Base-by-base conservation (phyloP, 225 moss, liverwort and hornwort species). In the Physcomitrellopsis africana region DNA sequence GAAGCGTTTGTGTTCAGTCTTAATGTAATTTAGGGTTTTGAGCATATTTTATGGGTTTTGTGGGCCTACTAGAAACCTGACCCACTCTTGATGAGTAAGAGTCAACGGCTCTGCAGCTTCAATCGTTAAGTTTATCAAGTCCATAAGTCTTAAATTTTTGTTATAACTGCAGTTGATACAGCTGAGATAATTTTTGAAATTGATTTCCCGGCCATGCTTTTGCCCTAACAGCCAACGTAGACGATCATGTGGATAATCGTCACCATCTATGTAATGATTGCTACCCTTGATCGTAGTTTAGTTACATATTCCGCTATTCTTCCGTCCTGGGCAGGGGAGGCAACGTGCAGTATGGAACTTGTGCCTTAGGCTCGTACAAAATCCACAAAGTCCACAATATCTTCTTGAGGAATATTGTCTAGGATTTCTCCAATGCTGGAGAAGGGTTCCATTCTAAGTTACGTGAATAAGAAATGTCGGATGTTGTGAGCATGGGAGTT, bases 1-100 rank as follows among this genome's bases (percentile, higher is more conserved):
- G 26, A 8, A 27, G 11, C 18, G 0, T 45, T 22, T n/a, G 58
- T 7, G 24, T 60, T 29, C 19, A 51, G 51, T 37, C 13, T 23
- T 4, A 42, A 14, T 49, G 68, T 11, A 60, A 68, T 60, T 51
- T 68, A 56, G 76, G 76, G 60, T 68, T 51, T 76, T 59, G 17
- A 42, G 60, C n/a, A 10, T 73, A 10, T 46, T 59, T 13, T 0
- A 19, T 49, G 41, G 19, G 37, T 49, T 57, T 11, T 20, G 17
- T 71, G 46, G 44, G 18, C 8, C 14, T 22, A 17, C 23, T 54
- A 54, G 26, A 11, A 58, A 23, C 0, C 13, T 67, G 1, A 11
- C 14, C 8, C 32, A 19, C 11, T 29, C 9, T 17, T 51, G 10
- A 62, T 51, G 37, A 12, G 58, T 57, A 11, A 8, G 23, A 73